Evolutionary conservation across 768 basidiomycete species (phyloP), one percentile per base, ranked within the genome.

Genomic region (Mycena galericulata): DNA sequence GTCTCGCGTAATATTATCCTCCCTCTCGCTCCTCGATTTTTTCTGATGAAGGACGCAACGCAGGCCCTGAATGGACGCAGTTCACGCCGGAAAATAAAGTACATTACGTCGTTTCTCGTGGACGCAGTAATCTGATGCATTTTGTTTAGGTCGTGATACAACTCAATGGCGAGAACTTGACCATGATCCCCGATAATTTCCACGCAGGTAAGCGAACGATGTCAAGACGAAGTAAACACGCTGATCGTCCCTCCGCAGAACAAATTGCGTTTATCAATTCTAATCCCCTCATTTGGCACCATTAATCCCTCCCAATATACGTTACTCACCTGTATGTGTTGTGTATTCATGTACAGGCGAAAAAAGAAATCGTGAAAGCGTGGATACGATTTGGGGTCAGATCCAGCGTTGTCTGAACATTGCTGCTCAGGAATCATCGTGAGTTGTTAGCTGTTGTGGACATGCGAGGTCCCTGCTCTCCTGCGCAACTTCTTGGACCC

Each of bases 1-100:
- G 54, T 72, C 32, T 46, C 62, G 17, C 80, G 82, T 83, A 75
- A 10, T 72, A 17, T 15, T 17, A 5, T 17, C 41, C 18, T 43
- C 20, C 41, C 20, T 22, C 6, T 46, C 3, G 7, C 20, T 12
- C 11, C 6, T 17, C 45, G 6, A 22, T 22, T 18, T 10, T n/a
- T 14, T 24, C 6, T 22, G 8, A 8, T 20, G 8, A 12, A 1
- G 38, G n/a, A n/a, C n/a, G n/a, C n/a, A n/a, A 6, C 4, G 4
- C 67, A 72, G 66, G 71, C 20, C 73, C 73, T 10, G 62, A 54
- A 26, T 75, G 74, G 75, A 61, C 62, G 38, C 71, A 69, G 26
- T 75, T 63, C 47, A 75, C 75, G 9, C 62, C 72, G 22, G 4
- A 53, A 27, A 67, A 67, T 8, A n/a, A 67, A 27, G 65, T 66